Conservation (phyloP, 768 basidiomycete genomes). For the Boletus rubescentipes region DNA sequence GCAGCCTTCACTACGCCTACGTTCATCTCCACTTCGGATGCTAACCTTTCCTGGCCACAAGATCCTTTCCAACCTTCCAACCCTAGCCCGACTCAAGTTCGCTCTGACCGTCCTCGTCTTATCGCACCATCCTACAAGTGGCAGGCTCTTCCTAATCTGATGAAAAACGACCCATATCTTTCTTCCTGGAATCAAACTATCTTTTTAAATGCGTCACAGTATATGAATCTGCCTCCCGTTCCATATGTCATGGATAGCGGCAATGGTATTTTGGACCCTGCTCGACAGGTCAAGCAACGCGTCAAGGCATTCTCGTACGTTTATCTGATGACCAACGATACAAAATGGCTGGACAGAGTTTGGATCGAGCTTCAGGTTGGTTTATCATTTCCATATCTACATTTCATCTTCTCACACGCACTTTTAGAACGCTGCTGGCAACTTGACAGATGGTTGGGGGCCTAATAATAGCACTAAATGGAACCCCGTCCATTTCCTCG, state of each 20-base stretch:
- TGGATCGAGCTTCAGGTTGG: constrained; percentile 81
- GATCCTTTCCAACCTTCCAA: constrained; percentile 73
- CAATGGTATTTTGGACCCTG: constrained; percentile 89
- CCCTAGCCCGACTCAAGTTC: constrained; percentile 58
- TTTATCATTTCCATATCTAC: constrained; percentile 10
- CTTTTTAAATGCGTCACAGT: constrained; percentile 83
- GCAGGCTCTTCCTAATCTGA: constrained; percentile 74
- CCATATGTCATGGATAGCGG: constrained; percentile 73
- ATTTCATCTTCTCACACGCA: neutral
- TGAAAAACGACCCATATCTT: constrained; percentile 83
- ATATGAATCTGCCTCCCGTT: constrained; percentile 61
- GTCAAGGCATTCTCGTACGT: constrained; percentile 92
- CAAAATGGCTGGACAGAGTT: constrained; percentile 83
- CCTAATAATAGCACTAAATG: constrained; percentile 61
- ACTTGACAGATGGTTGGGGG: constrained; percentile 66
- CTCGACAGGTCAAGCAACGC: constrained; percentile 85
- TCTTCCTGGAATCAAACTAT: constrained; percentile 88
- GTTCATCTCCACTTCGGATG: constrained; percentile 56
- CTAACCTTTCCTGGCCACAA: constrained; percentile 67
- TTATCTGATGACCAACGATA: constrained; percentile 89
- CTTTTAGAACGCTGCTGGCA: constrained; percentile 66
- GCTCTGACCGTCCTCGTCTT: constrained; percentile 83
- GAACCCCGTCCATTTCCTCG: constrained; percentile 92
- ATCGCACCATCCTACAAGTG: constrained; percentile 93
- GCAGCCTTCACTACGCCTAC: constrained; percentile 72